phyloP scores from a whole-genome alignment of 2,329 filamentous ascomycete genomes.

The Cytospora schulzeri region DNA sequence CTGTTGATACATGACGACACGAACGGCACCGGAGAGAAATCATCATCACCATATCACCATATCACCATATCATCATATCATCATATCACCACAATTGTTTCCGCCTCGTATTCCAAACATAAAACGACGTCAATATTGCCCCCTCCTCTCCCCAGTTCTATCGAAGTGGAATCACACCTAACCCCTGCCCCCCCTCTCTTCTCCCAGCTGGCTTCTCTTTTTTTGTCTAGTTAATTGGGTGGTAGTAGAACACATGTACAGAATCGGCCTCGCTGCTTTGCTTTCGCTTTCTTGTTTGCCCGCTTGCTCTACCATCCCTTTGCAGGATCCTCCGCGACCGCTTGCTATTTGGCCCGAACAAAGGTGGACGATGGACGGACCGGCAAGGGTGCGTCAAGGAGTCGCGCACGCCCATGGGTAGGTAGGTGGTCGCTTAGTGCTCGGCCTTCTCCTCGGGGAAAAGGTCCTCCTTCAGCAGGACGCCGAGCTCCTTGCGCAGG shows the following conservation, averaged over 20 bases:
- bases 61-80: too few species aligned
- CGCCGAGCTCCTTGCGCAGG: slow-evolving; percentile 89
- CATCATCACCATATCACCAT: slow-evolving; percentile 4
- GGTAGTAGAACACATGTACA: slow-evolving; percentile 27
- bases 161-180: slow-evolving; percentile 23
- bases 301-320: not conserved
- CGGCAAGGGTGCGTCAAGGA: not conserved
- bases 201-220: slow-evolving; percentile 19
- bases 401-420: not conserved
- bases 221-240: not conserved
- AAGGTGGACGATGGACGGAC: not conserved
- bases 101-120: slow-evolving; percentile 11
- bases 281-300: slow-evolving; percentile 5
- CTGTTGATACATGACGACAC: slow-evolving; percentile 4
- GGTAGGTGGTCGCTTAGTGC: slow-evolving; percentile 21
- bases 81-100: slow-evolving; percentile 1
- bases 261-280: slow-evolving; percentile 14
- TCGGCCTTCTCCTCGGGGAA: slow-evolving; percentile 69
- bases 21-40: not conserved
- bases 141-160: slow-evolving; percentile 16
- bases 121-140: slow-evolving; percentile 15
- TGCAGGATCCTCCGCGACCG: not conserved
- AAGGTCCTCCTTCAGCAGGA: slow-evolving; percentile 88
- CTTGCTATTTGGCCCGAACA: not conserved
- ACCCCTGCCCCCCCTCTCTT: slow-evolving; percentile 2